Evolutionary conservation across 768 basidiomycete genomes (phyloP), one percentile per base, ranked within the genome.

Genomic region (Collybia sp.): DNA sequence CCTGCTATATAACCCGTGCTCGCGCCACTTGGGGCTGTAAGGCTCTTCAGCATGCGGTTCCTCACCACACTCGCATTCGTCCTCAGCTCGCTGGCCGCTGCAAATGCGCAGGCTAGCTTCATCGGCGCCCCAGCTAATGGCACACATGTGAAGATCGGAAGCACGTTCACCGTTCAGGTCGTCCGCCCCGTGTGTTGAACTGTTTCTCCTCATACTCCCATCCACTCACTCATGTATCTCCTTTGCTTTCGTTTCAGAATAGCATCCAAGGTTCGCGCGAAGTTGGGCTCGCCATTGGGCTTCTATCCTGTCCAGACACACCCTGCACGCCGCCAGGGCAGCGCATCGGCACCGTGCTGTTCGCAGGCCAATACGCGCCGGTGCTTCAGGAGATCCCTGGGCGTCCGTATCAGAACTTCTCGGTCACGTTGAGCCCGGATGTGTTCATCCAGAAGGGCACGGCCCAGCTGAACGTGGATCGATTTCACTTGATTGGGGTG

Each of bases 381-480:
- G 52, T 60, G 42, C 17, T 62, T 4, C 65, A 66, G 38, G 62
- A 60, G 37, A 52, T 48, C 20, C 54, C 61, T 1, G 62, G 59
- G 40, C 46, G 57, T 18, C 69, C 71, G 2, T 75, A 73, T 50
- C 56, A 76, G 52, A 75, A 76, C 54, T 72, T 77, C 52, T 67
- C 69, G 0, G 61, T 76, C 15, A 62, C 54, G 17, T 50, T 65
- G 10, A 25, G 25, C 25, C 67, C 65, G 2, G 46, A 30, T n/a
- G 25, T 25, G 25, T 45, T 44, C 16, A 52, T 56, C 40, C 43
- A 52, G 12, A 42, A 43, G 31, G 63, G 61, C 1, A 47, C 25
- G 8, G 63, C 63, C 2, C 60, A 66, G 44, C 39, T 65, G 19
- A 62, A 54, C 11, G 58, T 58, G 10, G 52, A 47, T 35, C 58